Conservation (phyloP, 2,329 filamentous ascomycete species). For the Pseudocercospora eumusae region DNA sequence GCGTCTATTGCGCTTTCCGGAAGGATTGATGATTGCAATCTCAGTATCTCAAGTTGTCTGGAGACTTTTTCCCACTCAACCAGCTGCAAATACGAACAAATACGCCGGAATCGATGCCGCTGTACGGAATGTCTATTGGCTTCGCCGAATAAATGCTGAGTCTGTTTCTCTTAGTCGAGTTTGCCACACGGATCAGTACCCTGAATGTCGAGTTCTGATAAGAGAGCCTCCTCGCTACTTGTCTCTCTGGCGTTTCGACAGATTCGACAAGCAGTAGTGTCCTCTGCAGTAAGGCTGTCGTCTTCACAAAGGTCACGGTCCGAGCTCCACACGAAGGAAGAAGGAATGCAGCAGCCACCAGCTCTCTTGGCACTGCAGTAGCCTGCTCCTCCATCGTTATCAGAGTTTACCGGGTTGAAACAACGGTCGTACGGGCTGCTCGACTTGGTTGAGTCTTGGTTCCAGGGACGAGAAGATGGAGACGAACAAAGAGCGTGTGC, state of each 20-base stretch:
- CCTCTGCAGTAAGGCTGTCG: not conserved
- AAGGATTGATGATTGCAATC: not conserved
- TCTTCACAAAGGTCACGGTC: constrained; percentile 1
- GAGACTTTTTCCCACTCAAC: not conserved
- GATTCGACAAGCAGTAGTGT: not conserved
- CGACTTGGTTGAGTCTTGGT: too few relatives aligned
- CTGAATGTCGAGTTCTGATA: constrained; percentile 6
- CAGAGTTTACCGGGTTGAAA: constrained; percentile 20
- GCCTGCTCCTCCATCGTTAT: constrained; percentile 20
- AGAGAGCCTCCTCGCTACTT: not conserved
- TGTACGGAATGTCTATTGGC: not conserved
- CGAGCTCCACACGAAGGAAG: constrained; percentile 3
- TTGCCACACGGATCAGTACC: constrained; percentile 3
- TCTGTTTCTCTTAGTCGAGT: constrained; percentile 1
- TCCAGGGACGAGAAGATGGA: constrained; percentile 11
- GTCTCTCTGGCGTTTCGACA: not conserved
- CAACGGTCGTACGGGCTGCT: not conserved
- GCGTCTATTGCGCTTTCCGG: not conserved
- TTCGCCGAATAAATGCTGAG: not conserved
- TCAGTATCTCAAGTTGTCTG: not conserved
- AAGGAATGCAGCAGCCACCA: constrained; percentile 1
- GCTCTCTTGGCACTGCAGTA: constrained; percentile 19
- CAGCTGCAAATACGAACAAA: not conserved
- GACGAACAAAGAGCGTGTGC: constrained; percentile 5
- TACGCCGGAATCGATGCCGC: constrained; percentile 4